Base-by-base conservation (phyloP, 2,329 filamentous ascomycete genomes). In the Hymenoscyphus fructigenus region DNA sequence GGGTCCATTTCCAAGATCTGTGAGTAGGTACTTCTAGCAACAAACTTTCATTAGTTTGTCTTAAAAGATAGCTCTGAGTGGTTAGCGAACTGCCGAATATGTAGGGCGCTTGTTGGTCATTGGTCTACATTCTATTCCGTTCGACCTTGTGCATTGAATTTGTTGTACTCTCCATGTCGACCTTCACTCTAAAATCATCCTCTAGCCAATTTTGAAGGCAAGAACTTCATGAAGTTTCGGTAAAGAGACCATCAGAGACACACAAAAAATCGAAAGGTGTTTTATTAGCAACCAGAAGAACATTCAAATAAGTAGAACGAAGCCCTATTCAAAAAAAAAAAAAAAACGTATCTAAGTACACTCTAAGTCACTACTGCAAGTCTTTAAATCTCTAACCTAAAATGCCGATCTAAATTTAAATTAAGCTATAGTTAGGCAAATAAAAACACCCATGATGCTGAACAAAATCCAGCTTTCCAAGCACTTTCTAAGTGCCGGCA, bases 401-500 rank as follows among this genome's bases (percentile, higher is more conserved):
- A 53, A 14, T 53, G 41, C 20, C 47, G 47, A 53, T 14, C 47
- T 14, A 26, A 26, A 10, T 14, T 23, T 23, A 26, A 23, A 53
- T 53, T 53, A 53, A 53, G 20, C 26, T 23, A 23, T 14, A 28
- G 23, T 53, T 20, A 53, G 3, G 47, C 10, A 53, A 53, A 23
- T 53, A 10, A 23, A 9, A 14, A 14, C 10, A 1, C 14, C 12
- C 20, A 4, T 23, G 6, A 14, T 26, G 20, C 3, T 26, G 9
- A 23, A 23, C 47, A 2, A 26, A 14, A 26, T 10, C n/a, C 47
- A 26, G 32, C 17, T 15, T 32, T 41, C 12, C 32, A 34, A 47
- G 60, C 7, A 56, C 36, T 55, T 23, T 57, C 57, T 17, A 64
- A 66, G 28, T 64, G 65, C 65, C 65, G 62, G 38, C 5, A 20